These are phyloP conservation scores for Phlegmacium glaucopus DNA, from an alignment of 768 basidiomycete species.

Conservation along the genomic window DNA sequence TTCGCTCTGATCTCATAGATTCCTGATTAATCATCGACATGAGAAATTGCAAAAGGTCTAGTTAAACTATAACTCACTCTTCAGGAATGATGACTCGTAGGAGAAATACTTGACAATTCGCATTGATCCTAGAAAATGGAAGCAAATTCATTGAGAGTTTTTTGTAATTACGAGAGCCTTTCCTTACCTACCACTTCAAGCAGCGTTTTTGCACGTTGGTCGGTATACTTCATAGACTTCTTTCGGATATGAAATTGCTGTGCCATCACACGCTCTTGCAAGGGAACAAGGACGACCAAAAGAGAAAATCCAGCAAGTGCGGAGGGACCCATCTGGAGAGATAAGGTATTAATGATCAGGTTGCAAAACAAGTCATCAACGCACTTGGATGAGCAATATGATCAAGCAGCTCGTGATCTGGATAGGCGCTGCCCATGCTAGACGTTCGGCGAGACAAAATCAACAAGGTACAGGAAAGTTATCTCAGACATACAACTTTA, in stretches of 20 bases:
- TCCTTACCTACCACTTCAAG: conserved; percentile 56
- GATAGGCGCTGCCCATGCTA: conserved; percentile 66
- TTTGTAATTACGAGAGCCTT: no score
- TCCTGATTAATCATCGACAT: no score
- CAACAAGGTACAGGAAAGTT: background rate
- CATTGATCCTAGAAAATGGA: conserved; percentile 55
- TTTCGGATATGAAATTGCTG: conserved; percentile 52
- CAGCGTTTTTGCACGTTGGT: conserved; percentile 59
- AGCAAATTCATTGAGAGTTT: background rate
- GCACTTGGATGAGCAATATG: conserved; percentile 57
- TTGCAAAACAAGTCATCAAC: background rate
- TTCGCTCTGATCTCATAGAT: conserved; percentile 49
- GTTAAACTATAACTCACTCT: conserved; percentile 38
- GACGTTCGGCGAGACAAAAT: background rate
- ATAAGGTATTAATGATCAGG: background rate
- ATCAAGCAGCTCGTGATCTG: conserved; percentile 59
- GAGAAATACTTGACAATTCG: conserved; percentile 76
- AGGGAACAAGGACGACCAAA: conserved; percentile 57
- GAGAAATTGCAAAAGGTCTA: background rate
- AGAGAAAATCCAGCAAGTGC: conserved; percentile 69
- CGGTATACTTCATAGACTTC: conserved; percentile 58
- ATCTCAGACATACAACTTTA: no score
- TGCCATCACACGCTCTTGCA: conserved; percentile 64
- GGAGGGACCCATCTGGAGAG: conserved; percentile 57
- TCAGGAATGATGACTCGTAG: conserved; percentile 66